Base-by-base conservation (phyloP, 2,329 filamentous ascomycete genomes). In the Ophiosphaerella herpotricha region DNA sequence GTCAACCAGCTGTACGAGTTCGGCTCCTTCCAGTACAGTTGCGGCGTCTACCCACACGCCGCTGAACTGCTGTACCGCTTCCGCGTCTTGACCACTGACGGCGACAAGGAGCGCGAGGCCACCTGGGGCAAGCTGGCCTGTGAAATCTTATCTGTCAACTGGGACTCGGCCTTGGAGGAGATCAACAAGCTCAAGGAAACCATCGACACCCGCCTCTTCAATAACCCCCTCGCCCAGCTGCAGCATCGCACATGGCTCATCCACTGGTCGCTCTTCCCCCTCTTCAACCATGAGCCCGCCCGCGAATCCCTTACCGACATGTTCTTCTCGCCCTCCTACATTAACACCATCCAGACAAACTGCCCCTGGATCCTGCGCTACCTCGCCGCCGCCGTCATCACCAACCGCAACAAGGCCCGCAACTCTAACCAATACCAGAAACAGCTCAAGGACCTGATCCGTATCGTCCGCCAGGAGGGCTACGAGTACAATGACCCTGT, bases 311-410 rank as follows among this genome's bases (percentile, higher is more conserved):
- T 99, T 66, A 90, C 94, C 71, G 94, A 99, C 67, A 86, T 97
- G 74, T 94, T 97, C 83, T 97, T 99, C 85, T 95, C 89, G 58
- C 89, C 92, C 59, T 85, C 91, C 66, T 99, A 91, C 83, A 99
- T 99, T 85, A 99, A 97, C 85, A 97, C 93, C 67, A 97, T 99
- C 75, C 94, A 99, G 83, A 97, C 94, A 52, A 89, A 87, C 67
- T 97, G 91, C 82, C 93, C 94, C 6, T 99, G 94, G 94, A 86
- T 96, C 58, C 83, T 99, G 67, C 88, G 94, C 64, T 99, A 99
- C 78, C 84, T 99, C 51, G 87, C 91, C 53, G 92, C 91, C 42
- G 90, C 93, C 61, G 93, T 99, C 68, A 96, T 99, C 75, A 96
- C 92, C 56, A 94, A 93, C 79, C 90, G 78, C 50, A 78, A 66